Evolutionary conservation across 345 rosid genomes (phyloP), one percentile per base, ranked within the genome.

Genomic region (Eucalyptus decipiens): DNA sequence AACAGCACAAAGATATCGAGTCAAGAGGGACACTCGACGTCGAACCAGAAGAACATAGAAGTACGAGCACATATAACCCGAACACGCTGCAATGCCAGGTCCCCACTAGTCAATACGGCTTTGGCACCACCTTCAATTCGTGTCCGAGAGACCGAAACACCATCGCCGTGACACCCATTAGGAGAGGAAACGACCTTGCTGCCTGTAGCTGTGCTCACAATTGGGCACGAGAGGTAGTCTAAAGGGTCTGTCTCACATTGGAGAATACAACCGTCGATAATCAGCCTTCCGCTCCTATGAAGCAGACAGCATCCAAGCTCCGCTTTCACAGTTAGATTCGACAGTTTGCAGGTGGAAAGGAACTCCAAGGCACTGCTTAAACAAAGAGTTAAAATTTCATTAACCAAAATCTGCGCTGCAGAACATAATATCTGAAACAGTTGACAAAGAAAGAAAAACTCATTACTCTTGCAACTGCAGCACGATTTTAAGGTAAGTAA

Each of bases 221-320:
- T 96, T 3, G 99, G 98, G 92, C 94, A 96, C 14, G 99, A 98
- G 72, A 98, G 97, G 89, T 93, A 94, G 92, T 98, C 99, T 90
- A 98, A 89, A 42, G 99, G 99, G 89, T 94, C 93, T 1, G 97
- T 90, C 80, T 96, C 98, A 26, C 99, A 97, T 87, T 96, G 99
- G 85, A 98, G 97, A 47, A 98, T 89, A 89, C 99, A 98, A n/a
- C 95, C 95, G 72, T 98, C 99, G 48, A 97, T 94, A n/a, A 93
- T 97, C 80, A 96, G 90, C 92, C 95, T 95, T 90, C 99, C 99
- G 89, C 96, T 95, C 93, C 97, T 91, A 76, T 97, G 99, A 81
- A 95, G 98, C 94, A 97, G 93, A 92, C 99, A 98, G 94, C 98
- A 95, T 12, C 99, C 99, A 3, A 98, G 98, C 94, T 96, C 99